A percentile compares a stretch with the other conserved stretches of the same genome.
phyloP scores from a whole-genome alignment of 805 yeast genomes.

The Blastobotrys terrestris region DNA sequence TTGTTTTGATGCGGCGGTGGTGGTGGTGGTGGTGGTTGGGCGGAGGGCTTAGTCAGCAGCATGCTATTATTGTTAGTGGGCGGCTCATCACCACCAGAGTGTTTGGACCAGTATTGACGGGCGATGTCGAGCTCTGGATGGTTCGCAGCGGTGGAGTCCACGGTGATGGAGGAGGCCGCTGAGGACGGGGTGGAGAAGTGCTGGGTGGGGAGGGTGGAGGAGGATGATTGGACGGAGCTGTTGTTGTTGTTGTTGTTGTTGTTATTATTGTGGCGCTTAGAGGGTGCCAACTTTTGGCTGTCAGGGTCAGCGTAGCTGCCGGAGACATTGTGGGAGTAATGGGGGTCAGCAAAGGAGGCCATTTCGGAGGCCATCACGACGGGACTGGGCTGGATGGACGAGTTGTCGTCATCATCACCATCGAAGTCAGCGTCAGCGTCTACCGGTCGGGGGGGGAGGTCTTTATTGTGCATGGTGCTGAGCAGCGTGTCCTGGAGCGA shows the following conservation, averaged over 20 bases:
- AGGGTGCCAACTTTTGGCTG: too few relatives aligned
- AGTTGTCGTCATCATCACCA: not conserved
- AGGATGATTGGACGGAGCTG: not conserved
- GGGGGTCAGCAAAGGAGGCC: not conserved
- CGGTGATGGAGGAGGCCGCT: slow-evolving; percentile 1
- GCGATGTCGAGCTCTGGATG: not conserved
- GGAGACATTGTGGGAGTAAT: too few relatives aligned
- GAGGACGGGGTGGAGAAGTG: slow-evolving; percentile 1
- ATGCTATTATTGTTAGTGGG: not conserved
- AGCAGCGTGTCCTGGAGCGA: not conserved
- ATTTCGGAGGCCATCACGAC: not conserved
- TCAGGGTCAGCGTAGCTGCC: too few relatives aligned
- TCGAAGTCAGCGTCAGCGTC: not conserved
- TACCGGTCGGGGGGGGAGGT: not conserved
- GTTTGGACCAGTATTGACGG: not conserved
- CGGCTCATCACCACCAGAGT: not conserved
- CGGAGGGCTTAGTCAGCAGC: not conserved
- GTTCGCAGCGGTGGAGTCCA: not conserved
- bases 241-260: not conserved
- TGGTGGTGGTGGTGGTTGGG: not conserved
- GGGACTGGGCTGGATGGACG: slow-evolving; percentile 3
- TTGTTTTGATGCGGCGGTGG: not conserved
- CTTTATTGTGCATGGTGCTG: not conserved
- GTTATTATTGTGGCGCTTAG: not conserved
- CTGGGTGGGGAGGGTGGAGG: not conserved